Percentiles rank a stretch among this genome's conserved stretches.
These are phyloP conservation scores for Pneumocystis oryctolagi DNA, from an alignment of 1,139 yeast genomes.

Conservation along the genomic window DNA sequence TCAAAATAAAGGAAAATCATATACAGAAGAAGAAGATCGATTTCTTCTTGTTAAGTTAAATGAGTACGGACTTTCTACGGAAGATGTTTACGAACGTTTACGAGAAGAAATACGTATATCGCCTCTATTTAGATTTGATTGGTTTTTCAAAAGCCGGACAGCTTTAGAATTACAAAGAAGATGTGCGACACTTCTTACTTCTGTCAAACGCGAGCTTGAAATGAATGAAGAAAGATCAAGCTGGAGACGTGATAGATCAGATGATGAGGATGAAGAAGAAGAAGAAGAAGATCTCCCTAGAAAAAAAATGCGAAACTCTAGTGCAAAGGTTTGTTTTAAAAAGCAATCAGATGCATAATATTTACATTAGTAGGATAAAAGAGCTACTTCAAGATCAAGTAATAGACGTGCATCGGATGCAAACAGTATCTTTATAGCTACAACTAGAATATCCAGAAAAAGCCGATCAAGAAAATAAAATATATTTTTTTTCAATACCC, in stretches of 20 bases:
- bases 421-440: not conserved
- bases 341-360: not conserved
- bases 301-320: not conserved
- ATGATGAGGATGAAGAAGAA: slow-evolving; percentile 12
- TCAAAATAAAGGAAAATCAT: slow-evolving; percentile 63
- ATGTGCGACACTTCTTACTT: slow-evolving; percentile 59
- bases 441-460: not conserved
- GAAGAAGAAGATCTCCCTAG: slow-evolving; percentile 12
- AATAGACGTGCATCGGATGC: not conserved
- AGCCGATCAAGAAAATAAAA: not conserved
- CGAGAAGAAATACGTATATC: slow-evolving; percentile 60
- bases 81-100: slow-evolving; percentile 56
- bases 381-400: not conserved
- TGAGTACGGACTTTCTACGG: slow-evolving; percentile 60
- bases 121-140: slow-evolving; percentile 71
- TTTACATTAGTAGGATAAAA: not conserved
- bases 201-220: slow-evolving; percentile 67
- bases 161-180: slow-evolving; percentile 75
- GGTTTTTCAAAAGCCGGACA: slow-evolving; percentile 76
- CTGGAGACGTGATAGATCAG: slow-evolving; percentile 22
- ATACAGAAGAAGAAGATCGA: slow-evolving; percentile 75
- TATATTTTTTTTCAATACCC: not conserved
- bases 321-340: not conserved
- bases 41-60: slow-evolving; percentile 59
- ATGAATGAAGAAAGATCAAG: slow-evolving; percentile 31